These are phyloP conservation scores for Eucalyptus camaldulensis DNA, from an alignment of 345 rosid genomes.

Conservation along the genomic window DNA sequence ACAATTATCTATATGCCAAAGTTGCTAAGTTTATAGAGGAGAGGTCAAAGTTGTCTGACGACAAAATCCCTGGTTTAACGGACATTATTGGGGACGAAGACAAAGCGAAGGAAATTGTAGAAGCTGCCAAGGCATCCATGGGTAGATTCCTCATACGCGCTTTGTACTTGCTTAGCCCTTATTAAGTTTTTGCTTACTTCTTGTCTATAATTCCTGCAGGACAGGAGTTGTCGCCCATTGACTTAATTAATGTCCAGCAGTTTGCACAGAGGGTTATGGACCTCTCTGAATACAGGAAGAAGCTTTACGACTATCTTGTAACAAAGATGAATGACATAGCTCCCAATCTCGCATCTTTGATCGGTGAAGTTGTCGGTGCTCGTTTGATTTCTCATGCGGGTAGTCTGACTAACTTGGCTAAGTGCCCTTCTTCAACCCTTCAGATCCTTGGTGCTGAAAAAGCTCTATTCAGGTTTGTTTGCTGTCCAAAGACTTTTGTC, in stretches of 20 bases:
- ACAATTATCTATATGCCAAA: slow-evolving; percentile 78
- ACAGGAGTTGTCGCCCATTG: slow-evolving; percentile 74
- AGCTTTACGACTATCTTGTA: slow-evolving; percentile 70
- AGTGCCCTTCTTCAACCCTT: slow-evolving; percentile 97
- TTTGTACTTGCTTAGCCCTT: background rate
- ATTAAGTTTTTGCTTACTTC: background rate
- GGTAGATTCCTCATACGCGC: slow-evolving; percentile 24
- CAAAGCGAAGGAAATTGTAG: slow-evolving; percentile 78
- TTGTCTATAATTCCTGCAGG: slow-evolving; percentile 29
- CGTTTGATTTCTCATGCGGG: slow-evolving; percentile 97
- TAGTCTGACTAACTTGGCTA: slow-evolving; percentile 92
- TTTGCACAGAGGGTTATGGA: slow-evolving; percentile 84
- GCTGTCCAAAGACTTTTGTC: background rate
- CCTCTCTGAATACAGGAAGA: slow-evolving; percentile 82
- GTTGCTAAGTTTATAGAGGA: slow-evolving; percentile 63
- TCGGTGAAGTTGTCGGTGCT: slow-evolving; percentile 92
- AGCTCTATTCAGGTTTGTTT: slow-evolving; percentile 76
- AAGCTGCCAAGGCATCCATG: slow-evolving; percentile 97
- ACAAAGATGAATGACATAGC: slow-evolving; percentile 93
- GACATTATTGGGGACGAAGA: slow-evolving; percentile 89
- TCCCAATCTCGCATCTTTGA: slow-evolving; percentile 84
- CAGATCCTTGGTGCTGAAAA: slow-evolving; percentile 97
- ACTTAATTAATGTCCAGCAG: slow-evolving; percentile 71
- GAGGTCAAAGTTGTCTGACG: slow-evolving; percentile 60
- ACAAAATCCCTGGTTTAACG: slow-evolving; percentile 41